Percentiles rank a stretch among this genome's conserved stretches.
phyloP scores from a whole-genome alignment of 2,329 filamentous ascomycete genomes.

The Leptographium lundbergii region DNA sequence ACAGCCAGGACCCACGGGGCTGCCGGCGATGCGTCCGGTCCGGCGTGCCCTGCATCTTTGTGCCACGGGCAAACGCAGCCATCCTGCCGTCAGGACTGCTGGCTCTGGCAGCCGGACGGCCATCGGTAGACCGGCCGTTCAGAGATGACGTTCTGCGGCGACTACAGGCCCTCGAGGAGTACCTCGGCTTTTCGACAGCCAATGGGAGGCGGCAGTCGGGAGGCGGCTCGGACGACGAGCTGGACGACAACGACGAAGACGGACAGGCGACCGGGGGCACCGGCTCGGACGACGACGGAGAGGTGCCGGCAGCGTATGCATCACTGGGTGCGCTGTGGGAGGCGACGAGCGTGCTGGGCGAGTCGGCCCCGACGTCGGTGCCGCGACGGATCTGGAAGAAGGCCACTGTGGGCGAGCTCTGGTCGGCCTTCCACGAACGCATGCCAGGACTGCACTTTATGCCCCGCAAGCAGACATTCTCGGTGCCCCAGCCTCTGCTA shows the following conservation, averaged over 20 bases:
- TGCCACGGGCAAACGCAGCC: constrained; percentile 9
- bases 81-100: constrained; percentile 1
- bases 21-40: constrained; percentile 9
- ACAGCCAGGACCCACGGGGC: background rate
- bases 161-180: constrained; percentile 4
- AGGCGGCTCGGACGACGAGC: background rate
- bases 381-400: constrained; percentile 5
- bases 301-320: background rate
- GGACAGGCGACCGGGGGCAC: background rate
- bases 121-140: constrained; percentile 1
- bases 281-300: background rate
- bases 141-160: constrained; percentile 5
- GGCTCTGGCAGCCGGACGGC: background rate
- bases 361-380: background rate
- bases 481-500: constrained; percentile 27
- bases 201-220: background rate
- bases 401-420: constrained; percentile 5
- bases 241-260: background rate
- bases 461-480: constrained; percentile 28
- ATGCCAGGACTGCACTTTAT: constrained; percentile 32
- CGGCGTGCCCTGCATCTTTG: constrained; percentile 9
- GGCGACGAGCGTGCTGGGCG: constrained; percentile 2
- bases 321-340: constrained; percentile 7
- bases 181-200: background rate
- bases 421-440: constrained; percentile 24